Evolutionary conservation across 345 rosid species (phyloP).

Genomic region (Boechera divaricarpa): DNA sequence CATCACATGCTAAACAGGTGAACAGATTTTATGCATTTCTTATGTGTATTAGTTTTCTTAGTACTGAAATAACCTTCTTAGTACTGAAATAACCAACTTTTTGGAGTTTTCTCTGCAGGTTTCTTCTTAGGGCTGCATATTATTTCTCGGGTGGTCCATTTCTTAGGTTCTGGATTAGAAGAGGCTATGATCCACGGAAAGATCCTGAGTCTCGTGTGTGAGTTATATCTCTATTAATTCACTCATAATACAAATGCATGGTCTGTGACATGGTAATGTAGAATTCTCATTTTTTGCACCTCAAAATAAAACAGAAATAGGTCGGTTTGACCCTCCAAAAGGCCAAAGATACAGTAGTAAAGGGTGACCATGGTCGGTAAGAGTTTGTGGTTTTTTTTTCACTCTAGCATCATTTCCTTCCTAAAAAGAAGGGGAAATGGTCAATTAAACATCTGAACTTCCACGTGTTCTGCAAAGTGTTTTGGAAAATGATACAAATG

Average conservation of each 20-base stretch:
- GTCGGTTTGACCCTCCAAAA: not conserved
- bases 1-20: slow-evolving; percentile 76
- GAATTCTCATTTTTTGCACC: not conserved
- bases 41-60: not conserved
- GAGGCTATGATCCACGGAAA: slow-evolving; percentile 97
- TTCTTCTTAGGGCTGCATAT: slow-evolving; percentile 82
- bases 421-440: no score
- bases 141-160: slow-evolving; percentile 93
- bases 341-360: no score
- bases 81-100: slow-evolving; percentile 21
- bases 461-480: not conserved
- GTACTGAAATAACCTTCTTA: slow-evolving; percentile 5
- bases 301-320: not conserved
- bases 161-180: slow-evolving; percentile 89
- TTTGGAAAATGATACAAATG: slow-evolving; percentile 7
- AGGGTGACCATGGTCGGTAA: no score
- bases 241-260: slow-evolving; percentile 23
- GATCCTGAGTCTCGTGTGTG: slow-evolving; percentile 97
- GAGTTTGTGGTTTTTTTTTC: no score
- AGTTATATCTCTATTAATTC: slow-evolving; percentile 41
- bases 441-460: not conserved
- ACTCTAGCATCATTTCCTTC: no score
- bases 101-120: slow-evolving; percentile 53
- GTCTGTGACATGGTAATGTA: slow-evolving; percentile 4
- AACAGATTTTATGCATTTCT: not conserved